These are phyloP conservation scores for Auxenochlorella protothecoides DNA, from an alignment of 139 green algal species.

Conservation along the genomic window DNA sequence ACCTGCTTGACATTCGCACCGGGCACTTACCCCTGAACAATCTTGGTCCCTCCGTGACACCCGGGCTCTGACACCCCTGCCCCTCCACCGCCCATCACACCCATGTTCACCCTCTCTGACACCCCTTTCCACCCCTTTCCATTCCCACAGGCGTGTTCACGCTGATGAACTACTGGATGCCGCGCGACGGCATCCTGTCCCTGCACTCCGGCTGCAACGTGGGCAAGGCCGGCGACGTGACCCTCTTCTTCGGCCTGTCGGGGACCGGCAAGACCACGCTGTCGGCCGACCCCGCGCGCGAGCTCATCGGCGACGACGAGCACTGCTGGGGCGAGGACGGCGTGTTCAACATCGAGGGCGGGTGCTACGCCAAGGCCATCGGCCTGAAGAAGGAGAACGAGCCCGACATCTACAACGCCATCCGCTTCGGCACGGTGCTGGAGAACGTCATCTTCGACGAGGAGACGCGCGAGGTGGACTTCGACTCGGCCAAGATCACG, in stretches of 20 bases:
- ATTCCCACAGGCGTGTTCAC: slow-evolving; percentile 38
- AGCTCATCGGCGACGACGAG: slow-evolving; percentile 89
- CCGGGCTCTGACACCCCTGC: too few relatives aligned
- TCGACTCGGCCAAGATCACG: slow-evolving; percentile 47
- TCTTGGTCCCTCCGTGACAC: too few relatives aligned
- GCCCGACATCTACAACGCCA: slow-evolving; percentile 84
- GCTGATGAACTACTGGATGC: slow-evolving; percentile 88
- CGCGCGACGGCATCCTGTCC: slow-evolving; percentile 67
- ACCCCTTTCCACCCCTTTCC: background rate
- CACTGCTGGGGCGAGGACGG: slow-evolving; percentile 82
- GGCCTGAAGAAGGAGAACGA: slow-evolving; percentile 64
- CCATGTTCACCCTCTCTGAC: background rate
- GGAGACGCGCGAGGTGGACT: slow-evolving; percentile 41
- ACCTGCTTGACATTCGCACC: too few relatives aligned
- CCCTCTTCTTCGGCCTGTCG: slow-evolving; percentile 77
- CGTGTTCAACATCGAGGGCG: slow-evolving; percentile 92
- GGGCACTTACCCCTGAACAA: too few relatives aligned
- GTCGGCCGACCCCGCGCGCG: slow-evolving; percentile 57
- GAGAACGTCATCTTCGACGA: slow-evolving; percentile 82
- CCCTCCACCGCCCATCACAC: too few relatives aligned
- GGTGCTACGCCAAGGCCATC: slow-evolving; percentile 95
- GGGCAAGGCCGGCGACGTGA: slow-evolving; percentile 50
- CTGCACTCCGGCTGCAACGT: slow-evolving; percentile 87
- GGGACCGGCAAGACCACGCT: slow-evolving; percentile 77
- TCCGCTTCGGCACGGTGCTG: slow-evolving; percentile 79